Evolutionary conservation across 371 early-diverging fungal species (phyloP).

Genomic region (Mortierella sp.): DNA sequence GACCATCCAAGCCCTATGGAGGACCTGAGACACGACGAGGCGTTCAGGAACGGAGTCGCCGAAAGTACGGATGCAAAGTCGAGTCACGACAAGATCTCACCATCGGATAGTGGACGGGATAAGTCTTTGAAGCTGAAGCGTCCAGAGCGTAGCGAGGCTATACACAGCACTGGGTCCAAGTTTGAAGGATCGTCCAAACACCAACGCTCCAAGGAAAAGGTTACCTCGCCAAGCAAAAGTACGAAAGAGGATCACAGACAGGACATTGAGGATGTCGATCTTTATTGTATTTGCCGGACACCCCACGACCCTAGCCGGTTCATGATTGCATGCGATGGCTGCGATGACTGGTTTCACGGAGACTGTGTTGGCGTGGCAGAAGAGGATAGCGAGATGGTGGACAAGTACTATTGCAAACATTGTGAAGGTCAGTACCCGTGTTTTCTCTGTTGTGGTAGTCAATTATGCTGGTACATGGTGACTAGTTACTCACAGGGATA

Average conservation of each 20-base stretch:
- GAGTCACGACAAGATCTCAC: not conserved
- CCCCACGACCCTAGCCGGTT: constrained; percentile 65
- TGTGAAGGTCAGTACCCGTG: constrained; percentile 65
- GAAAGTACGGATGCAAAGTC: not conserved
- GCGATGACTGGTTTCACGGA: constrained; percentile 76
- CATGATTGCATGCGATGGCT: constrained; percentile 74
- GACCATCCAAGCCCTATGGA: constrained; percentile 3
- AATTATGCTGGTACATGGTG: too few relatives aligned
- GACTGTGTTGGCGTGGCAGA: constrained; percentile 71
- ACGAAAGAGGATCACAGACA: not conserved
- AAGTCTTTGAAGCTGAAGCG: constrained; percentile 18
- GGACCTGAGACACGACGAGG: constrained; percentile 4
- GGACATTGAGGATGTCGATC: constrained; percentile 12
- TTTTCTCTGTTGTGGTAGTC: not conserved
- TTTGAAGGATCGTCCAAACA: not conserved
- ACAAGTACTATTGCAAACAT: constrained; percentile 65
- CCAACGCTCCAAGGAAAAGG: constrained; percentile 5
- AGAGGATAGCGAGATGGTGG: constrained; percentile 66
- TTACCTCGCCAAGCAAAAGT: not conserved
- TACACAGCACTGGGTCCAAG: not conserved
- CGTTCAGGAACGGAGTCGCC: not conserved
- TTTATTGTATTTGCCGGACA: constrained; percentile 68
- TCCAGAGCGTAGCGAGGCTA: constrained; percentile 6
- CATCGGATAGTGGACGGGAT: constrained; percentile 3
- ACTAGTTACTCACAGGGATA: too few relatives aligned